Evolutionary conservation across 257 asterid genomes (phyloP).

Genomic region (Ehretia macrophylla): DNA sequence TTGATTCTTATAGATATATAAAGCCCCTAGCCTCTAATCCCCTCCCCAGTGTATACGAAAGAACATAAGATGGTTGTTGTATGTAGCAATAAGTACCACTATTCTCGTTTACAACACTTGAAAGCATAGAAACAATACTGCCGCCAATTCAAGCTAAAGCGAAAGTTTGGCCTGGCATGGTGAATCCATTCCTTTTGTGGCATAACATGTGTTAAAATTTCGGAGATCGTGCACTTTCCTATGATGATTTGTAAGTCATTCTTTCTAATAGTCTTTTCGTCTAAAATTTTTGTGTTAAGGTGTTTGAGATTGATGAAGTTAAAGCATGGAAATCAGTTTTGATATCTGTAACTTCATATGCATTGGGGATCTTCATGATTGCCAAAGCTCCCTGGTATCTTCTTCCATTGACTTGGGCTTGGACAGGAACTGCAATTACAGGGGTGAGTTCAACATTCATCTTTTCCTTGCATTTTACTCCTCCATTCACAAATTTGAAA

Average conservation of each 20-base stretch:
- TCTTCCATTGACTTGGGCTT: slow-evolving; percentile 99
- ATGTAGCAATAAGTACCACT: too few relatives aligned
- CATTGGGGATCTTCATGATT: slow-evolving; percentile 79
- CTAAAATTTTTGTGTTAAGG: slow-evolving; percentile 31
- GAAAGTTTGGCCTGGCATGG: too few relatives aligned
- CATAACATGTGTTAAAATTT: too few relatives aligned
- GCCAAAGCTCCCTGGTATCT: slow-evolving; percentile 97
- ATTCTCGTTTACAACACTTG: too few relatives aligned
- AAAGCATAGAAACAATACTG: too few relatives aligned
- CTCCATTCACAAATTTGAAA: not conserved
- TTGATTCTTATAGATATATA: too few relatives aligned
- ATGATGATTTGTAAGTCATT: not conserved
- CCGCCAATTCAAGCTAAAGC: too few relatives aligned
- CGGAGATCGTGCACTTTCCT: not conserved
- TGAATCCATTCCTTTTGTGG: too few relatives aligned
- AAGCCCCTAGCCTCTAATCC: too few relatives aligned
- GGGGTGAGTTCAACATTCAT: slow-evolving; percentile 58
- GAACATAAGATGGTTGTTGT: too few relatives aligned
- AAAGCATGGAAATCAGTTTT: slow-evolving; percentile 92
- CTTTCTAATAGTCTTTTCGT: not conserved
- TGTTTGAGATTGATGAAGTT: slow-evolving; percentile 81
- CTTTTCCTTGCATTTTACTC: not conserved
- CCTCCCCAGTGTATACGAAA: too few relatives aligned
- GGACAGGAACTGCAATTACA: slow-evolving; percentile 97
- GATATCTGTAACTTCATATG: slow-evolving; percentile 69